Evolutionary conservation across 495 filamentous ascomycete species (phyloP).

Genomic region (Thozetella sp.): DNA sequence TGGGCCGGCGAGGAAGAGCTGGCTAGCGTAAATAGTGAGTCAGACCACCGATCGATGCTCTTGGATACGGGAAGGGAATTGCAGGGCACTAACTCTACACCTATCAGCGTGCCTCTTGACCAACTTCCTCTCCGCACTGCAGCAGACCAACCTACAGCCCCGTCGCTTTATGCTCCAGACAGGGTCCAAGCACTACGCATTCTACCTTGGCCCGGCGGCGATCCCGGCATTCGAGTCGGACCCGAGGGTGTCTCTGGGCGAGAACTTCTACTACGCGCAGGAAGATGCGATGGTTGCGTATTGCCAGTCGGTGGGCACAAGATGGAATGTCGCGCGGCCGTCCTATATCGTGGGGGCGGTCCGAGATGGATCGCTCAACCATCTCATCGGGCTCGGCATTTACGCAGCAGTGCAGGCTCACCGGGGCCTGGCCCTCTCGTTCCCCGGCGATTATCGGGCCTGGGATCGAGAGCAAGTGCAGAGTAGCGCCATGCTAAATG

Average conservation of each 20-base stretch:
- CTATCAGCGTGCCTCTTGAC: slow-evolving; percentile 31
- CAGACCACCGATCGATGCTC: not conserved
- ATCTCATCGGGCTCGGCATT: slow-evolving; percentile 45
- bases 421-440: slow-evolving; percentile 36
- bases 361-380: slow-evolving; percentile 51
- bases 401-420: slow-evolving; percentile 45
- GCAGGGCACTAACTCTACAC: slow-evolving; percentile 11
- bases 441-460: slow-evolving; percentile 35
- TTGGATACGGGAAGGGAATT: too few relatives aligned
- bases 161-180: slow-evolving; percentile 54
- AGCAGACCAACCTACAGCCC: slow-evolving; percentile 38
- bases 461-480: slow-evolving; percentile 43
- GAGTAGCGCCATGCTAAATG: slow-evolving; percentile 41
- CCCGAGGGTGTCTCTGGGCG: slow-evolving; percentile 36
- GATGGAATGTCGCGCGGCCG: slow-evolving; percentile 43
- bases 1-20: slow-evolving; percentile 49
- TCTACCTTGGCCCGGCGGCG: slow-evolving; percentile 48
- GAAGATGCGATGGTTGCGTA: slow-evolving; percentile 44
- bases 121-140: slow-evolving; percentile 48
- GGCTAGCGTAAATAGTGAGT: slow-evolving; percentile 37
- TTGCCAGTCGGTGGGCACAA: slow-evolving; percentile 23
- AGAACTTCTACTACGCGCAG: slow-evolving; percentile 57
- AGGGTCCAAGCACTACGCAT: slow-evolving; percentile 51
- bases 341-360: slow-evolving; percentile 52
- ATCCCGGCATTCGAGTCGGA: slow-evolving; percentile 46